phyloP scores from a whole-genome alignment of 352 stramenopile species.

The Phytopythium boreale region DNA sequence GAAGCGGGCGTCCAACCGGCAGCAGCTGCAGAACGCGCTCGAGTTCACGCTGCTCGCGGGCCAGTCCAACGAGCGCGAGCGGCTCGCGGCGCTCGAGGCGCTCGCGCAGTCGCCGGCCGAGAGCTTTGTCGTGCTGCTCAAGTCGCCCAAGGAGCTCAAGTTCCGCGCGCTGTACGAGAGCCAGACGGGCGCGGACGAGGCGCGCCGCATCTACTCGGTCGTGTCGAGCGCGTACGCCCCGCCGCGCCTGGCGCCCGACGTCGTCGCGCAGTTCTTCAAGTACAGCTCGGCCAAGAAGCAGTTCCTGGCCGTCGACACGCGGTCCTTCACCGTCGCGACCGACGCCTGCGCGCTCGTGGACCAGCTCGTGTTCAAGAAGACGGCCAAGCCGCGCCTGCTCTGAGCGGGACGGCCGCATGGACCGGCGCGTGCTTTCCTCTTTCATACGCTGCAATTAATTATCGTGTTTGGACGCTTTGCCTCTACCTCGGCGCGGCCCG shows the following conservation, averaged over 20 bases:
- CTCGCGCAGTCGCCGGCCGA: conserved; percentile 44
- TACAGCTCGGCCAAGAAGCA: conserved; percentile 86
- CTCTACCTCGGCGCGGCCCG: too few relatives aligned
- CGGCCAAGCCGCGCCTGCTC: conserved; percentile 10
- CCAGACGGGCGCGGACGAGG: conserved; percentile 37
- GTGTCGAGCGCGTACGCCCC: conserved; percentile 23
- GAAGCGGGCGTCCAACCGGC: conserved; percentile 57
- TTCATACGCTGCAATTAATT: background rate
- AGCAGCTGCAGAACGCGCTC: conserved; percentile 78
- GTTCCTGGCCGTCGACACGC: conserved; percentile 58
- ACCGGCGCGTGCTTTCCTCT: background rate
- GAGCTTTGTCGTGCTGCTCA: conserved; percentile 77
- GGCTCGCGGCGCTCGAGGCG: conserved; percentile 34
- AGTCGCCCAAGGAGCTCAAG: conserved; percentile 67
- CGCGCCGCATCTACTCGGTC: conserved; percentile 41
- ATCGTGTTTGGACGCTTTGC: background rate
- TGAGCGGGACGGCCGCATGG: background rate
- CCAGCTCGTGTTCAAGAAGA: conserved; percentile 53
- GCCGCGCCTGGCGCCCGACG: conserved; percentile 22
- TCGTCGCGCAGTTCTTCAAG: conserved; percentile 75
- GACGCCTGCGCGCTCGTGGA: conserved; percentile 66
- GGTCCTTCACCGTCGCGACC: conserved; percentile 71
- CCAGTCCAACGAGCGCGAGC: conserved; percentile 56
- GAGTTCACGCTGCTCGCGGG: conserved; percentile 74
- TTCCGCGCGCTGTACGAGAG: conserved; percentile 75